phyloP scores from a whole-genome alignment of 495 filamentous ascomycete genomes.

The Penicillium malachiteum region DNA sequence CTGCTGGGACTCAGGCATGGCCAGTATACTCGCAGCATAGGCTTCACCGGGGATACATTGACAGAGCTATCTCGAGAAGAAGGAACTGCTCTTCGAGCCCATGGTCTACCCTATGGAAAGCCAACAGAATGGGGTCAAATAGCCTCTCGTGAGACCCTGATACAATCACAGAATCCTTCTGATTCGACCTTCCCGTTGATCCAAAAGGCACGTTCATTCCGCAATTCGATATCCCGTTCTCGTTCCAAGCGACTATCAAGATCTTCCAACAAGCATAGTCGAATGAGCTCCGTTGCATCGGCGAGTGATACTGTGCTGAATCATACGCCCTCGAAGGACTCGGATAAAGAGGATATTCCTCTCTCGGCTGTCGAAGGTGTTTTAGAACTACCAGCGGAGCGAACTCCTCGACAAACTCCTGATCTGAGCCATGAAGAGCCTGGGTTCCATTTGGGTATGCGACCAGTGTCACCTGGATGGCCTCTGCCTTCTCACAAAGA shows the following conservation, averaged over 20 bases:
- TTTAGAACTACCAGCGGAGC: slow-evolving; percentile 42
- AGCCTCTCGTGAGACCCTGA: slow-evolving; percentile 40
- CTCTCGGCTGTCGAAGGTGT: slow-evolving; percentile 42
- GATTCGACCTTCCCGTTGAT: slow-evolving; percentile 27
- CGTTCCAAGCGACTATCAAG: slow-evolving; percentile 28
- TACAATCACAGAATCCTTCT: slow-evolving; percentile 18
- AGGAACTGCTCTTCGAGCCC: slow-evolving; percentile 33
- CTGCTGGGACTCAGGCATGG: slow-evolving; percentile 27
- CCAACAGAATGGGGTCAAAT: slow-evolving; percentile 44
- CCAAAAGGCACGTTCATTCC: slow-evolving; percentile 31
- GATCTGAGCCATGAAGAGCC: slow-evolving; percentile 30
- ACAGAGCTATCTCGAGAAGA: slow-evolving; percentile 38
- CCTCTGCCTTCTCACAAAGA: slow-evolving; percentile 26
- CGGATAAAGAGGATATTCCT: slow-evolving; percentile 31
- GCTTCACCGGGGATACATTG: slow-evolving; percentile 33
- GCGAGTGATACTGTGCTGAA: slow-evolving; percentile 23
- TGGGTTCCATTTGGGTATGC: slow-evolving; percentile 30
- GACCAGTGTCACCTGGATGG: slow-evolving; percentile 36
- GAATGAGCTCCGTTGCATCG: slow-evolving; percentile 33
- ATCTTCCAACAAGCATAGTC: slow-evolving; percentile 19
- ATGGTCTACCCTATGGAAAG: slow-evolving; percentile 41
- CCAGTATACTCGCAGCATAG: slow-evolving; percentile 21
- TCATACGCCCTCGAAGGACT: slow-evolving; percentile 11
- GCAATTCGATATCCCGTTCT: slow-evolving; percentile 34
- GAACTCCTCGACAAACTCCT: slow-evolving; percentile 42